Evolutionary conservation across 2,329 filamentous ascomycete genomes (phyloP).

Genomic region (Ophiosphaerella korrae): DNA sequence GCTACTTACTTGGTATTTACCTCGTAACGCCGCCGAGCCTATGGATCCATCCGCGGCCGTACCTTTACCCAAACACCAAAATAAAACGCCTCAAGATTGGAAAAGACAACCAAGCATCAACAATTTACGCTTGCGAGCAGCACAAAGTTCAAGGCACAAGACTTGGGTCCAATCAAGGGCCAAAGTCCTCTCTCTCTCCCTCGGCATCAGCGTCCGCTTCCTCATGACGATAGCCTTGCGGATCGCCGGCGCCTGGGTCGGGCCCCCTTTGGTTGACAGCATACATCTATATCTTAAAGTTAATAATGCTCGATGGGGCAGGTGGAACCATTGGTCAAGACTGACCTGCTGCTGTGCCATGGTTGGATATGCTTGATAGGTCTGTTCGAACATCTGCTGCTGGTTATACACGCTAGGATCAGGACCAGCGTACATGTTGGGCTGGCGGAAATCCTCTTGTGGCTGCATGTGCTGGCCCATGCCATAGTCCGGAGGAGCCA

Average conservation of each 20-base stretch:
- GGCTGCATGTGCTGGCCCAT: slow-evolving; percentile 64
- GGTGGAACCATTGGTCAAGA: no score
- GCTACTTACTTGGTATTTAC: slow-evolving; percentile 27
- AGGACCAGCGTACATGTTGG: slow-evolving; percentile 80
- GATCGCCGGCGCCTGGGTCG: slow-evolving; percentile 45
- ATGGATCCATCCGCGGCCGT: slow-evolving; percentile 43
- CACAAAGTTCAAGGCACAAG: slow-evolving; percentile 1
- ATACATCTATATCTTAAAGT: slow-evolving; percentile 39
- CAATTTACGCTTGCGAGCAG: neutral
- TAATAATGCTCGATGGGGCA: neutral
- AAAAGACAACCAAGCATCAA: neutral
- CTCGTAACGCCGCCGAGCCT: slow-evolving; percentile 31
- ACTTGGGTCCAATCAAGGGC: slow-evolving; percentile 19
- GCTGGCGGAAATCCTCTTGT: slow-evolving; percentile 73
- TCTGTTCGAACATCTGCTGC: slow-evolving; percentile 78
- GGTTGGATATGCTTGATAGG: slow-evolving; percentile 75
- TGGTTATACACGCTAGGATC: slow-evolving; percentile 78
- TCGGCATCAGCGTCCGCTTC: slow-evolving; percentile 48
- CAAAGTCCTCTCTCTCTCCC: slow-evolving; percentile 48
- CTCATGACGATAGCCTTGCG: slow-evolving; percentile 46
- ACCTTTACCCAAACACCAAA: slow-evolving; percentile 33
- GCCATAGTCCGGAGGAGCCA: slow-evolving; percentile 63
- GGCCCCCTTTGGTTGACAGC: slow-evolving; percentile 46
- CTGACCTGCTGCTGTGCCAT: slow-evolving; percentile 84
- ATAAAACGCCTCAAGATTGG: neutral